phyloP scores from a whole-genome alignment of 1,139 yeast genomes.

The Kurtzmaniella quercitrusa region DNA sequence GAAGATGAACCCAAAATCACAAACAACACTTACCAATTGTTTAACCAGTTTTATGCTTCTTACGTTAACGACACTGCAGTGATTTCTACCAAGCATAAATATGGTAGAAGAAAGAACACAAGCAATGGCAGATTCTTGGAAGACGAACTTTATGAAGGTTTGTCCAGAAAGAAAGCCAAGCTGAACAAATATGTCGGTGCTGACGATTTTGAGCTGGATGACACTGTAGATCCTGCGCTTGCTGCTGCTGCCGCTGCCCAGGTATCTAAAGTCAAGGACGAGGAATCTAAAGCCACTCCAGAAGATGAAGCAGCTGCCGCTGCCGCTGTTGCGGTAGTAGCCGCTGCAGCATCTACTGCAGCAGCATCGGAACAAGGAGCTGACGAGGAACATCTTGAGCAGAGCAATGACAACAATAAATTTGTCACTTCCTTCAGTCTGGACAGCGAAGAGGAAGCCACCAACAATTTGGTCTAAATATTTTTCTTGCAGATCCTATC shows the following conservation, averaged over 20 bases:
- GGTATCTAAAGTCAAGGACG: neutral
- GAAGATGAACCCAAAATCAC: slow-evolving; percentile 2
- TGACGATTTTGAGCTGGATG: slow-evolving; percentile 6
- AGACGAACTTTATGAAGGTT: neutral
- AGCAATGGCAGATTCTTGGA: slow-evolving; percentile 1
- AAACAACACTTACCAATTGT: slow-evolving; percentile 10
- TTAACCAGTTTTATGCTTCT: slow-evolving; percentile 14
- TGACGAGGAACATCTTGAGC: neutral
- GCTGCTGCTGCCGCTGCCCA: neutral
- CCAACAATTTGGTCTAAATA: neutral
- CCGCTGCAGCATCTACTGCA: neutral
- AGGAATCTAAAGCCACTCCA: neutral
- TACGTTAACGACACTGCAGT: slow-evolving; percentile 13
- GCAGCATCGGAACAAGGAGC: neutral
- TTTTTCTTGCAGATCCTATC: neutral
- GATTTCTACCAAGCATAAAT: slow-evolving; percentile 5
- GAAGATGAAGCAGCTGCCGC: slow-evolving; percentile 2
- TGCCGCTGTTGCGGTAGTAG: slow-evolving; percentile 2
- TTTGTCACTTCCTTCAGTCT: slow-evolving; percentile 7
- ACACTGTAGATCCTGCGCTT: neutral
- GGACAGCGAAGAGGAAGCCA: slow-evolving; percentile 6
- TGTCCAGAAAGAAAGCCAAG: slow-evolving; percentile 6
- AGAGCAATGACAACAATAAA: neutral
- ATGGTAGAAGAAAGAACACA: neutral
- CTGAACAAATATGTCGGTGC: slow-evolving; percentile 9